Percentiles rank a stretch among this genome's conserved stretches.
phyloP scores from a whole-genome alignment of 306 rosid genomes.

The Vicia villosa region DNA sequence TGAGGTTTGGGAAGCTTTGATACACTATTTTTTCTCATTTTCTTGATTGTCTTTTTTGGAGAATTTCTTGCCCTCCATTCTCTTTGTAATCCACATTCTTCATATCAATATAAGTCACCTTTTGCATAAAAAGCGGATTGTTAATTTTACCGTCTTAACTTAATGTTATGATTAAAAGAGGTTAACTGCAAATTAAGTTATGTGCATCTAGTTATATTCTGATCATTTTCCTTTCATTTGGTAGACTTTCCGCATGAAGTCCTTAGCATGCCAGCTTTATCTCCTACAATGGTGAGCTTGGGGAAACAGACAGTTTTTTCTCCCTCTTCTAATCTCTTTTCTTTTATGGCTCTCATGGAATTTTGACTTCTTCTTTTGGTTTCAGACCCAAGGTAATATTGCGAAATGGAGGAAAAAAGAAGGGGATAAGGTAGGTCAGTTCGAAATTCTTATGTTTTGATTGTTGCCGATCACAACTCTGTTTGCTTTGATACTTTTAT shows the following conservation, averaged over 20 bases:
- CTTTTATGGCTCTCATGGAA: constrained; percentile 32
- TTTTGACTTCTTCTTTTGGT: constrained; percentile 37
- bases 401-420: constrained; percentile 90
- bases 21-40: neutral
- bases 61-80: neutral
- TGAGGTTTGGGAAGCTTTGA: neutral
- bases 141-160: neutral
- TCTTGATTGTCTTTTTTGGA: neutral
- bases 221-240: constrained; percentile 18
- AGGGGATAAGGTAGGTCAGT: constrained; percentile 87
- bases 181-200: constrained; percentile 21
- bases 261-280: constrained; percentile 90
- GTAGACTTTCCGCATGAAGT: constrained; percentile 70
- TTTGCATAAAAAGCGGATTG: neutral
- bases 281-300: constrained; percentile 94
- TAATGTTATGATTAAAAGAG: constrained; percentile 22
- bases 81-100: neutral
- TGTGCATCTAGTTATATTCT: constrained; percentile 22
- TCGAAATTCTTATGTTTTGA: constrained; percentile 26
- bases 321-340: constrained; percentile 23
- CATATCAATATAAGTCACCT: neutral
- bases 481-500: constrained; percentile 32
- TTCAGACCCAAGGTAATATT: constrained; percentile 91
- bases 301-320: constrained; percentile 2
- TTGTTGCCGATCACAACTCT: constrained; percentile 39